Conservation (phyloP, 2,329 filamentous ascomycete genomes). For the Ophiognomonia clavigignenti-juglandacearum region DNA sequence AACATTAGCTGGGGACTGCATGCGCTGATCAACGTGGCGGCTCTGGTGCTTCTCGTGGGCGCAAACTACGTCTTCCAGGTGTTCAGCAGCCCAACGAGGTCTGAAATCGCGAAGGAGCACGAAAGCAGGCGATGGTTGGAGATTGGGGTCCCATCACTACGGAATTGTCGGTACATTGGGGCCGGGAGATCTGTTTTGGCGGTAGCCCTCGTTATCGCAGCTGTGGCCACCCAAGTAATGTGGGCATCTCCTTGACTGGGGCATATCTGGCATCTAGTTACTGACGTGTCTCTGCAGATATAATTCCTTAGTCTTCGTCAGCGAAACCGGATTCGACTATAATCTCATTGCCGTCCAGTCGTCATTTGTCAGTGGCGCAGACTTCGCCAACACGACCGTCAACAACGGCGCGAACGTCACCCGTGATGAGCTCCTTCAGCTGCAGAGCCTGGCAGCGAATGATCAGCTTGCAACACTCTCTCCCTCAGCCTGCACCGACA, state of each 20-base stretch:
- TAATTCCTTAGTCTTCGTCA: slow-evolving; percentile 46
- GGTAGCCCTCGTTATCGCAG: slow-evolving; percentile 33
- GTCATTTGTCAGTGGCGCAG: slow-evolving; percentile 31
- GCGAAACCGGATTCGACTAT: slow-evolving; percentile 28
- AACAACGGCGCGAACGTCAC: slow-evolving; percentile 31
- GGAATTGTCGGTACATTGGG: slow-evolving; percentile 42
- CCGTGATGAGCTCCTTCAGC: slow-evolving; percentile 27
- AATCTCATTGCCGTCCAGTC: slow-evolving; percentile 30
- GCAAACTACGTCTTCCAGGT: slow-evolving; percentile 51
- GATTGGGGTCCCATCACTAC: slow-evolving; percentile 47
- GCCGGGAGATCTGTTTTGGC: slow-evolving; percentile 34
- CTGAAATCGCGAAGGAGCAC: slow-evolving; percentile 44
- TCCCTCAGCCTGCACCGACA: slow-evolving; percentile 25
- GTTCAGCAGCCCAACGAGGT: slow-evolving; percentile 48
- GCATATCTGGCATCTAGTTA: not conserved
- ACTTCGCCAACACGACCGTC: slow-evolving; percentile 30
- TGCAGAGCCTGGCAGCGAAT: slow-evolving; percentile 29
- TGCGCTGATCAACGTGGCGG: slow-evolving; percentile 38
- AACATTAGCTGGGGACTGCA: slow-evolving; percentile 37
- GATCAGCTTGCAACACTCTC: slow-evolving; percentile 27
- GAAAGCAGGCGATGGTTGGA: slow-evolving; percentile 43
- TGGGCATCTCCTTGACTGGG: slow-evolving; percentile 24
- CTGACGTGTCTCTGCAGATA: slow-evolving; percentile 31
- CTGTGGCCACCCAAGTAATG: slow-evolving; percentile 45
- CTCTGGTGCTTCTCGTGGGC: slow-evolving; percentile 38